phyloP scores from a whole-genome alignment of 257 asterid genomes.

The Solanum paucissectum region DNA sequence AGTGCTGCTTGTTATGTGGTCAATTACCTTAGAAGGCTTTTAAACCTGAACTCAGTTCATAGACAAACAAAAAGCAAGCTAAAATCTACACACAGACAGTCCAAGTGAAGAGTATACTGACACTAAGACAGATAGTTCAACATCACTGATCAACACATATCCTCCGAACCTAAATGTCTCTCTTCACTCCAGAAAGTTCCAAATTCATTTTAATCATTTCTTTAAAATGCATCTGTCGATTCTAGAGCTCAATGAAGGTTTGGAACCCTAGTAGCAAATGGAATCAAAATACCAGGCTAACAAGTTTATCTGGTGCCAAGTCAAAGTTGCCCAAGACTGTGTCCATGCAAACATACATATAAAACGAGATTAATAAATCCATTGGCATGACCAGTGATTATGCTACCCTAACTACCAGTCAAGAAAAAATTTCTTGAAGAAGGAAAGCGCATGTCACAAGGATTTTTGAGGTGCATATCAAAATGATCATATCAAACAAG shows the following conservation, averaged over 20 bases:
- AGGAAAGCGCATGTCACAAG: background rate
- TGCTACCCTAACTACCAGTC: background rate
- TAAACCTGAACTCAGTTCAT: background rate
- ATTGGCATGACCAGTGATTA: background rate
- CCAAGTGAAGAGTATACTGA: background rate
- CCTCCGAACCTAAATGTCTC: background rate
- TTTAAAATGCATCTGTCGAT: background rate
- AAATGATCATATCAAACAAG: background rate
- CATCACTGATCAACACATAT: background rate
- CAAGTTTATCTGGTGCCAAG: background rate
- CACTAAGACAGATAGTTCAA: background rate
- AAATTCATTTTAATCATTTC: background rate
- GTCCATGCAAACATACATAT: background rate
- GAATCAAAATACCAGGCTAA: background rate
- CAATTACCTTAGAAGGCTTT: background rate
- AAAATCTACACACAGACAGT: background rate
- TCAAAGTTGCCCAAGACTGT: background rate
- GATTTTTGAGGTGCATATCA: background rate
- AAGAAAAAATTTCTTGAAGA: background rate
- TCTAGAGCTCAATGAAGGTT: background rate
- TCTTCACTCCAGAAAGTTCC: background rate
- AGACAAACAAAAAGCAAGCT: background rate
- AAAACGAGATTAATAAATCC: background rate
- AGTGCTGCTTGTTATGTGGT: background rate
- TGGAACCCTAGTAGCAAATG: background rate